These are phyloP conservation scores for Balakata baccata DNA, from an alignment of 345 rosid species.

Conservation along the genomic window DNA sequence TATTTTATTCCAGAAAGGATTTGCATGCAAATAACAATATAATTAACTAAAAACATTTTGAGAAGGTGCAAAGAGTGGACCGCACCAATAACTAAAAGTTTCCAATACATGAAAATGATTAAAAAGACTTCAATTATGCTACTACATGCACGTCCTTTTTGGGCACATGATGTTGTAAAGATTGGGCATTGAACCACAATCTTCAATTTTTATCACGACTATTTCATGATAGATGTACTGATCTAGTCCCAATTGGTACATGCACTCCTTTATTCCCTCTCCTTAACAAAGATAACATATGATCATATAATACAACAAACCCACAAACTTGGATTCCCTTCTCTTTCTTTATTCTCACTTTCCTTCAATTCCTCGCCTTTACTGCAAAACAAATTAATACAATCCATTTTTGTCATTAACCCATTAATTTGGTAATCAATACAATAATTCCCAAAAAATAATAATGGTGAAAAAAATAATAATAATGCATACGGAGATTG, in stretches of 20 bases:
- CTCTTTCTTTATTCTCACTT: slow-evolving; percentile 9
- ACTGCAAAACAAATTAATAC: slow-evolving; percentile 8
- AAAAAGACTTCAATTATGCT: neutral
- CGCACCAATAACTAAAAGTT: too few species aligned
- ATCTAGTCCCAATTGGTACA: too few species aligned
- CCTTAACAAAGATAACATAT: neutral
- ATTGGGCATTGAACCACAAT: too few species aligned
- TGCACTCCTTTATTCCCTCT: neutral
- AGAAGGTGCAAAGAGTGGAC: too few species aligned
- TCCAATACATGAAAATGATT: slow-evolving; percentile 4
- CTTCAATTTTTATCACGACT: too few species aligned
- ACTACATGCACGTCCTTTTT: neutral
- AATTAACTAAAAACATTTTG: too few species aligned
- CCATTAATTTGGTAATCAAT: neutral
- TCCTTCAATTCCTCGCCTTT: neutral
- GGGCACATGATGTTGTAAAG: too few species aligned
- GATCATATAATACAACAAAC: neutral
- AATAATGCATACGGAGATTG: neutral
- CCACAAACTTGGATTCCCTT: neutral
- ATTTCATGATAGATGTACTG: too few species aligned
- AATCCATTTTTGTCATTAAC: neutral
- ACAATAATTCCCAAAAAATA: too few species aligned
- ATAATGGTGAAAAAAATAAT: neutral
- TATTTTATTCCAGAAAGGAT: too few species aligned
- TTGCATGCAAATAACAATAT: too few species aligned